These are phyloP conservation scores for Mycena maculata DNA, from an alignment of 768 basidiomycete species.

Conservation along the genomic window DNA sequence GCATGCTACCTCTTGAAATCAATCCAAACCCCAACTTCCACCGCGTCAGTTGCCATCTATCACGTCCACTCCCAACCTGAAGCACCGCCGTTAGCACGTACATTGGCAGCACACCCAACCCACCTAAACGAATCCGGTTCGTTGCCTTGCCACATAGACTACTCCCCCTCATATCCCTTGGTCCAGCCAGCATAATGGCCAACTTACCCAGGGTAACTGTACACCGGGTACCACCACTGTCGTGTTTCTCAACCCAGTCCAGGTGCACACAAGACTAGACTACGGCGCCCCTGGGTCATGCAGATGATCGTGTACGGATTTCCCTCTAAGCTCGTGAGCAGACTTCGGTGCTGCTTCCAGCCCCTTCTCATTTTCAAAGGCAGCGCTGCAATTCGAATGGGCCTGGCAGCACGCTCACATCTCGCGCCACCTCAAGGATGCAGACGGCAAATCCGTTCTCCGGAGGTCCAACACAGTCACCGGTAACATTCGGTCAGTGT, in stretches of 20 bases:
- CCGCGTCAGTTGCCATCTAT: slow-evolving; percentile 45
- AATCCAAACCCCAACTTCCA: slow-evolving; percentile 62
- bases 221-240: background rate
- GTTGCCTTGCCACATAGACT: slow-evolving; percentile 18
- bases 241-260: background rate
- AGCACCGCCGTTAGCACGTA: slow-evolving; percentile 63
- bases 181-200: slow-evolving; percentile 83
- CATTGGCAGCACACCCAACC: slow-evolving; percentile 79
- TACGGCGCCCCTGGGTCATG: slow-evolving; percentile 82
- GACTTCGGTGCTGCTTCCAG: background rate
- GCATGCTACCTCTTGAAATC: slow-evolving; percentile 87
- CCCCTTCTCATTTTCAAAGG: slow-evolving; percentile 46
- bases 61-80: slow-evolving; percentile 1
- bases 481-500: slow-evolving; percentile 63
- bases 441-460: slow-evolving; percentile 54
- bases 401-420: slow-evolving; percentile 85
- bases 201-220: slow-evolving; percentile 58
- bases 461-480: slow-evolving; percentile 51
- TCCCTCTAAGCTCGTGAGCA: slow-evolving; percentile 68
- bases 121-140: slow-evolving; percentile 72
- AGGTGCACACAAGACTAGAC: slow-evolving; percentile 75
- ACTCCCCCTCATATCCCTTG: slow-evolving; percentile 4
- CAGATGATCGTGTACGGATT: slow-evolving; percentile 89
- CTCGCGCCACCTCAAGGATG: slow-evolving; percentile 71
- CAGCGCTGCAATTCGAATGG: slow-evolving; percentile 86